phyloP scores from a whole-genome alignment of 208 protist species.

The Trypanosoma theileri region DNA sequence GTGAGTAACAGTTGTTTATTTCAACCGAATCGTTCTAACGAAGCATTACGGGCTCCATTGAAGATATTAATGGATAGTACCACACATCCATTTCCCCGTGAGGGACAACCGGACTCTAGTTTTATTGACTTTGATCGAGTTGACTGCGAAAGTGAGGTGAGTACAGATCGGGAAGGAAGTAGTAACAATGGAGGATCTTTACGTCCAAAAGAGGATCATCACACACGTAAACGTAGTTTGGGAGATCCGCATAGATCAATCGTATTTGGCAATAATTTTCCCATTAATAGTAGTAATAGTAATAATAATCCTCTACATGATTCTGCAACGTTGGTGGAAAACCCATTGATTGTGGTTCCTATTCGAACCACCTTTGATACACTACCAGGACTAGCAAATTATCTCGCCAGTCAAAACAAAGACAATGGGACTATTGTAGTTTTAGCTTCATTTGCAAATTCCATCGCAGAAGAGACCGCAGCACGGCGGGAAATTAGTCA shows the following conservation, averaged over 20 bases:
- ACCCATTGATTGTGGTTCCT: constrained; percentile 13
- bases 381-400: constrained; percentile 13
- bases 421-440: constrained; percentile 14
- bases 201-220: background rate
- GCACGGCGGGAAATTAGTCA: constrained; percentile 5
- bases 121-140: constrained; percentile 16
- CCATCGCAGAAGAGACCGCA: constrained; percentile 13
- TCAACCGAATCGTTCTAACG: background rate
- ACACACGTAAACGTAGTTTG: background rate
- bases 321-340: constrained; percentile 1
- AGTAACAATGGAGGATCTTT: background rate
- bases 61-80: background rate
- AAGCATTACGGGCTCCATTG: background rate
- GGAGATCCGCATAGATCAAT: background rate
- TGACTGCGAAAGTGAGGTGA: constrained; percentile 10
- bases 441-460: constrained; percentile 14
- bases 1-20: background rate
- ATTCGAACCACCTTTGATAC: constrained; percentile 22
- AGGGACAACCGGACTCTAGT: background rate
- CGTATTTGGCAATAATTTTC: background rate
- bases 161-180: background rate
- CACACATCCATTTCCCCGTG: background rate
- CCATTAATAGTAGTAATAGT: background rate
- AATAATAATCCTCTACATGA: background rate
- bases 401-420: constrained; percentile 14